These are phyloP conservation scores for Colletotrichum sojae DNA, from an alignment of 2,329 filamentous ascomycete genomes.

Conservation along the genomic window DNA sequence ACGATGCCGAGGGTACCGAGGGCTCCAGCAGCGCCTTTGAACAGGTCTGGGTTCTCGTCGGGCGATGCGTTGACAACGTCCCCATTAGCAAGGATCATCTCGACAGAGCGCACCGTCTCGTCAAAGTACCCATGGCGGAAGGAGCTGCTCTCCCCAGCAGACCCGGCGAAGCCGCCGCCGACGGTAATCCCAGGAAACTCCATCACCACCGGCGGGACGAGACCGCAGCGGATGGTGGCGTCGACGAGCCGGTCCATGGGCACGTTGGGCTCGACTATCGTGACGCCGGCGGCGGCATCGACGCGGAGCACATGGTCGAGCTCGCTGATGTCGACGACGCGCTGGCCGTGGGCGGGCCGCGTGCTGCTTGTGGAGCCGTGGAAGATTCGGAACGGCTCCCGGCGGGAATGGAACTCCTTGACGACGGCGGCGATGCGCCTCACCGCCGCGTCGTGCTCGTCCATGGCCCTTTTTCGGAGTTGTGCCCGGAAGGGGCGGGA, in stretches of 20 bases:
- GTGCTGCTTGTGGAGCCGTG: constrained; percentile 86
- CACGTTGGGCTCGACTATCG: constrained; percentile 79
- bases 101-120: constrained; percentile 71
- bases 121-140: constrained; percentile 79
- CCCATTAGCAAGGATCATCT: constrained; percentile 76
- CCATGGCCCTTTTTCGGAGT: constrained; percentile 47
- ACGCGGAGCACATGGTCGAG: constrained; percentile 75
- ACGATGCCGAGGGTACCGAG: constrained; percentile 78
- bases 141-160: constrained; percentile 77
- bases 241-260: constrained; percentile 75
- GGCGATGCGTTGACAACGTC: constrained; percentile 68
- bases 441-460: constrained; percentile 62
- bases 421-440: constrained; percentile 58
- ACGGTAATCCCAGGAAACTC: constrained; percentile 82
- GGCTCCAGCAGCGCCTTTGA: constrained; percentile 75
- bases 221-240: constrained; percentile 66
- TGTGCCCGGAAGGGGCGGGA: background rate
- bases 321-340: constrained; percentile 76
- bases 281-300: constrained; percentile 66
- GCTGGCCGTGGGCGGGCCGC: constrained; percentile 67
- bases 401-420: constrained; percentile 57
- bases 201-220: constrained; percentile 78
- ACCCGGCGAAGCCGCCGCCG: constrained; percentile 77
- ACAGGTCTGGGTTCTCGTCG: constrained; percentile 70
- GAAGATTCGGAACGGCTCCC: constrained; percentile 78